Evolutionary conservation across 495 filamentous ascomycete genomes (phyloP).

Genomic region (Penicillium angulare): DNA sequence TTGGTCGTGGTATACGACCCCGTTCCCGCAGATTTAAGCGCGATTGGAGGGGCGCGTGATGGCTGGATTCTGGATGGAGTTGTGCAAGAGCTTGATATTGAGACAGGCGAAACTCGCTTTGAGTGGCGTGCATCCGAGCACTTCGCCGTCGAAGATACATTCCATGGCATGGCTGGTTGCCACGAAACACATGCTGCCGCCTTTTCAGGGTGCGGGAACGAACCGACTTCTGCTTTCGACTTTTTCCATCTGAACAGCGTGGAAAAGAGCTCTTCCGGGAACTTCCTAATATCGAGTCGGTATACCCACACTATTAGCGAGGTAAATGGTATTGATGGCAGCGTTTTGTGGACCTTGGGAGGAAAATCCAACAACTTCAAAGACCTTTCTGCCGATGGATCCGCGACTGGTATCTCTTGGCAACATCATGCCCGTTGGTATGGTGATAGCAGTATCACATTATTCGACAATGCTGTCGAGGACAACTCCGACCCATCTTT

Average conservation of each 20-base stretch:
- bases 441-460: slow-evolving; percentile 36
- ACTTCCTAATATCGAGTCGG: slow-evolving; percentile 54
- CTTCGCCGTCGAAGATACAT: slow-evolving; percentile 21
- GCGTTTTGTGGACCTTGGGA: slow-evolving; percentile 55
- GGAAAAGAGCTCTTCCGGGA: slow-evolving; percentile 50
- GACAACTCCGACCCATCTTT: slow-evolving; percentile 5
- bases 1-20: slow-evolving; percentile 52
- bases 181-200: too few relatives aligned
- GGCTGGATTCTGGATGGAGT: slow-evolving; percentile 41
- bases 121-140: slow-evolving; percentile 39
- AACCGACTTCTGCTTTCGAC: slow-evolving; percentile 27
- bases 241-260: slow-evolving; percentile 60
- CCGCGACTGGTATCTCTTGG: slow-evolving; percentile 47
- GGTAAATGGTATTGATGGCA: slow-evolving; percentile 34
- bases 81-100: slow-evolving; percentile 43
- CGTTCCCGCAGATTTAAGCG: slow-evolving; percentile 39
- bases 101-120: slow-evolving; percentile 38
- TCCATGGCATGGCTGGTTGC: slow-evolving; percentile 7
- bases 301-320: slow-evolving; percentile 43
- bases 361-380: slow-evolving; percentile 48
- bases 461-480: slow-evolving; percentile 49
- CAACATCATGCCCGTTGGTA: slow-evolving; percentile 53
- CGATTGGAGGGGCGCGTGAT: slow-evolving; percentile 39
- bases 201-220: slow-evolving; percentile 2
- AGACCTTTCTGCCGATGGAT: slow-evolving; percentile 34